Base-by-base conservation (phyloP, 345 rosid species). In the Brassica juncea region DNA sequence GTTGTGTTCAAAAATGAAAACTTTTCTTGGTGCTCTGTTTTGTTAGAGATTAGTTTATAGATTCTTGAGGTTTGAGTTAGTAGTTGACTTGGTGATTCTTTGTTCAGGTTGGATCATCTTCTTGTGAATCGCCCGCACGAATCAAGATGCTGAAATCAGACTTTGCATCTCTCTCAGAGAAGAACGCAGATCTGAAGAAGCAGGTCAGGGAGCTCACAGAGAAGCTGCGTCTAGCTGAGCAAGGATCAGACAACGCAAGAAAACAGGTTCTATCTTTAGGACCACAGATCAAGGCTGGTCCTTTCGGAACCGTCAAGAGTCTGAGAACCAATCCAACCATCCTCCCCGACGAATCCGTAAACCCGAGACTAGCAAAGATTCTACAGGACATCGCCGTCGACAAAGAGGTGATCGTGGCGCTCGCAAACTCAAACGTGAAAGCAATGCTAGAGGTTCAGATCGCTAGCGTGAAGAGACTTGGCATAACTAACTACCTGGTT, bases 291-390 rank as follows among this genome's bases (percentile, higher is more conserved):
- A 94, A 90, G 81, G 98, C 90, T n/a, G 98, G 98, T 31, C 84
- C 98, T 80, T 88, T 93, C 57, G 98, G 98, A 73, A 89, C 96
- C 5, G 97, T 94, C 73, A 94, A 89, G 92, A 88, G 86, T 72
- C 81, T 88, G 72, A 87, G 94, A 83, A 91, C 92, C 70, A 91
- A 80, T 70, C 97, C 97, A 10, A 74, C 89, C 9, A 85, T 92
- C 55, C 59, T 86, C 37, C 85, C 96, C 1, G 97, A 92, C 66
- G 91, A 88, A 55, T 90, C 92, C 21, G 90, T 88, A 55, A 92
- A 91, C 84, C 93, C 88, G 0, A 87, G 98, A 73, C 76, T 94
- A 82, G 94, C 96, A 9, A 88, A 89, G 84, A 79, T 94, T 34
- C 84, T 93, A 80, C 87, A 87, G 61, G 65, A 82, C 72, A 79